phyloP scores from a whole-genome alignment of 495 filamentous ascomycete genomes.

The Penicillium maclennaniae region DNA sequence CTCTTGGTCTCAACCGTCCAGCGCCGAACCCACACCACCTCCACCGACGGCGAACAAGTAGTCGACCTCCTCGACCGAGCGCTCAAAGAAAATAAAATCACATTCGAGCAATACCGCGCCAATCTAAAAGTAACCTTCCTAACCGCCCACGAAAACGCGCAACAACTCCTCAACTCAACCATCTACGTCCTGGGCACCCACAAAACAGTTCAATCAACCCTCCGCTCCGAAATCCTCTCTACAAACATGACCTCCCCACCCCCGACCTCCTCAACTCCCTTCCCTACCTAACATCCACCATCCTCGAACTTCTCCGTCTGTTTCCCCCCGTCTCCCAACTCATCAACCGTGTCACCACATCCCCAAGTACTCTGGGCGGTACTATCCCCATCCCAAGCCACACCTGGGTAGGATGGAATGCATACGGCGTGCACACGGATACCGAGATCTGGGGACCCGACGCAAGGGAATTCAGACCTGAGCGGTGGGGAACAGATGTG shows the following conservation, averaged over 20 bases:
- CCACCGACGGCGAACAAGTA: conserved; percentile 12
- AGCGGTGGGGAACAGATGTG: conserved; percentile 33
- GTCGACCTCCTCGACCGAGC: conserved; percentile 25
- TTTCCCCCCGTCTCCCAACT: conserved; percentile 39
- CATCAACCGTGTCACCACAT: conserved; percentile 27
- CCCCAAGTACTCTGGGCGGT: conserved; percentile 17
- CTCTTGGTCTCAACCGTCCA: conserved; percentile 23
- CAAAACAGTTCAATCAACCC: conserved; percentile 22
- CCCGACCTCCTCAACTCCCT: conserved; percentile 25
- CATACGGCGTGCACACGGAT: conserved; percentile 31
- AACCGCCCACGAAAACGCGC: conserved; percentile 33
- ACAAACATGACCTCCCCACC: conserved; percentile 4
- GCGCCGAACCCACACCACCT: background rate
- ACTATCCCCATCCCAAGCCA: conserved; percentile 26
- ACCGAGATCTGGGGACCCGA: conserved; percentile 25
- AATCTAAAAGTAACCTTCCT: conserved; percentile 36
- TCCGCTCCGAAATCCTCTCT: conserved; percentile 24
- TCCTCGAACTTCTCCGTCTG: conserved; percentile 38
- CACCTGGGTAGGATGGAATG: conserved; percentile 38
- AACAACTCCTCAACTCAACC: conserved; percentile 30
- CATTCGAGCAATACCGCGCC: conserved; percentile 28
- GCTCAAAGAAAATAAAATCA: conserved; percentile 19
- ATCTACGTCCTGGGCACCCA: conserved; percentile 30
- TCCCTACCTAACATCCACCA: conserved; percentile 33
- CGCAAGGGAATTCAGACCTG: conserved; percentile 29